Conservation (phyloP, 768 basidiomycete species). For the Phylloporus rhodoxanthus region DNA sequence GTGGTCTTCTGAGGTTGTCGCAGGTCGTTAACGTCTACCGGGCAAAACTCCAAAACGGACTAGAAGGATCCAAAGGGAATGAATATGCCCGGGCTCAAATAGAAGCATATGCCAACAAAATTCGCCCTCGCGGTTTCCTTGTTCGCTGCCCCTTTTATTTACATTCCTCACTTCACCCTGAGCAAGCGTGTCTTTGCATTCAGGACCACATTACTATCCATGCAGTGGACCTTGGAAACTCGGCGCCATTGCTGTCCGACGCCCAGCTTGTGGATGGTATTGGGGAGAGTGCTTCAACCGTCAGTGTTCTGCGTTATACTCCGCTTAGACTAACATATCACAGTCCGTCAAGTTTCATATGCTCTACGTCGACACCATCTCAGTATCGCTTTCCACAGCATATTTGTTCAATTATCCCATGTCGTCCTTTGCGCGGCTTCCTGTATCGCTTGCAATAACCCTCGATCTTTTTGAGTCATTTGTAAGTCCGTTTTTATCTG, state of each 20-base stretch:
- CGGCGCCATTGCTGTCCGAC: conserved; percentile 72
- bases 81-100: conserved; percentile 76
- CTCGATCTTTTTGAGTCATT: conserved; percentile 67
- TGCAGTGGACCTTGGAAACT: conserved; percentile 73
- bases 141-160: conserved; percentile 35
- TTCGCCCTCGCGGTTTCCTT: conserved; percentile 63
- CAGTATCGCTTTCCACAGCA: conserved; percentile 77
- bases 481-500: conserved; percentile 35
- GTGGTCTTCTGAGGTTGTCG: neutral
- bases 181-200: conserved; percentile 2
- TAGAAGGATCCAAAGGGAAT: conserved; percentile 68
- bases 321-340: conserved; percentile 11
- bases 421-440: conserved; percentile 75
- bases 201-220: conserved; percentile 87
- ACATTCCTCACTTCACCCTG: neutral
- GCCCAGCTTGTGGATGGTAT: conserved; percentile 43
- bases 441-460: conserved; percentile 74
- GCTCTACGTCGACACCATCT: conserved; percentile 76
- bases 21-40: conserved; percentile 72
- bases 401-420: conserved; percentile 83
- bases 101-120: conserved; percentile 75
- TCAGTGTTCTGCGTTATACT: conserved; percentile 16
- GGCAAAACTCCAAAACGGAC: conserved; percentile 66
- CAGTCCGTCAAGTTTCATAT: conserved; percentile 82
- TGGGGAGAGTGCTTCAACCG: conserved; percentile 22